Percentiles rank a stretch among this genome's conserved stretches.
These are phyloP conservation scores for Pichia sorboxylosa DNA, from an alignment of 1,139 yeast genomes.

Conservation along the genomic window DNA sequence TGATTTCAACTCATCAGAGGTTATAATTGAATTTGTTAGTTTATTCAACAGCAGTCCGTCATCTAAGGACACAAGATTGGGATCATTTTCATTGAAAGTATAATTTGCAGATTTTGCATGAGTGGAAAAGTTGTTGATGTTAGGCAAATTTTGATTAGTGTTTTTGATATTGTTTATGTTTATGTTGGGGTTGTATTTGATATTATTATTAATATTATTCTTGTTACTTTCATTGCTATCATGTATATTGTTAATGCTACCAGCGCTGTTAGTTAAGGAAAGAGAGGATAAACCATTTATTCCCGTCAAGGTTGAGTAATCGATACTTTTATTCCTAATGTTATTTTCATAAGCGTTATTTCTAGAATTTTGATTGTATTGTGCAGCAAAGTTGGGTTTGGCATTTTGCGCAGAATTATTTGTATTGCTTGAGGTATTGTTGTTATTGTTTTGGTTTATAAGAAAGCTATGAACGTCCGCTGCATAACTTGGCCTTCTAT, in stretches of 20 bases:
- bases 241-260: no score
- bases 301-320: slow-evolving; percentile 8
- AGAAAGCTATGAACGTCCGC: slow-evolving; percentile 38
- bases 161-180: background rate
- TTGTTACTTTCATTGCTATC: slow-evolving; percentile 18
- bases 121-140: background rate
- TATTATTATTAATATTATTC: slow-evolving; percentile 14
- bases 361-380: slow-evolving; percentile 6
- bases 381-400: slow-evolving; percentile 3
- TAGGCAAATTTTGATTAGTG: background rate
- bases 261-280: no score
- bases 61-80: slow-evolving; percentile 30
- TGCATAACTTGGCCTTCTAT: slow-evolving; percentile 55
- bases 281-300: background rate
- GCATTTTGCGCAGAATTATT: background rate
- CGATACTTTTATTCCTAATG: slow-evolving; percentile 16
- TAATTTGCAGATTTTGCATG: background rate
- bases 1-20: slow-evolving; percentile 38
- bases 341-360: slow-evolving; percentile 6
- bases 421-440: background rate
- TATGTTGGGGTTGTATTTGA: slow-evolving; percentile 12
- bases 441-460: background rate
- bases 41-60: slow-evolving; percentile 45
- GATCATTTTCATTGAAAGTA: slow-evolving; percentile 7
- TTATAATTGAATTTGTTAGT: slow-evolving; percentile 33